phyloP scores from a whole-genome alignment of 148 eudicot genomes.

The Linanthus parryae region DNA sequence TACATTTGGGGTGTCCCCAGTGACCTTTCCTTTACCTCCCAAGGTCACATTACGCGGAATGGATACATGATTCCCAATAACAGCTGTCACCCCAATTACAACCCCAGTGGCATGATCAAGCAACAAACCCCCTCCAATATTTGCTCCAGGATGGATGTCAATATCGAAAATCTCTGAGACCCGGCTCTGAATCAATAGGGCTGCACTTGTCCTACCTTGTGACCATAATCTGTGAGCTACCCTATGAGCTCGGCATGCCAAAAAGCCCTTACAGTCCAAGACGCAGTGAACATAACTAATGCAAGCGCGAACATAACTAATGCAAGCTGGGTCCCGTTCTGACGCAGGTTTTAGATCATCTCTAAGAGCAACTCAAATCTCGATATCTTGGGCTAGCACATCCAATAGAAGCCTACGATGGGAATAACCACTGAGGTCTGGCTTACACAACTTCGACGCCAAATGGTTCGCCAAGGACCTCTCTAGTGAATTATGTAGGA shows the following conservation, averaged over 20 bases:
- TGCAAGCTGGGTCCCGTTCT: slow-evolving; percentile 46
- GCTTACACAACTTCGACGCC: slow-evolving; percentile 20
- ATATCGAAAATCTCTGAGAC: slow-evolving; percentile 38
- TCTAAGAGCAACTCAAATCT: slow-evolving; percentile 15
- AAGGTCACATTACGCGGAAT: slow-evolving; percentile 37
- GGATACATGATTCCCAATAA: slow-evolving; percentile 31
- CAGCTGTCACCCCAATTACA: slow-evolving; percentile 42
- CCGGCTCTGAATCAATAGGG: slow-evolving; percentile 25
- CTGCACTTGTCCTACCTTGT: slow-evolving; percentile 17
- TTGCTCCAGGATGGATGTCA: slow-evolving; percentile 42
- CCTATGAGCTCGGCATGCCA: slow-evolving; percentile 39
- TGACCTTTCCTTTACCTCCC: slow-evolving; percentile 38
- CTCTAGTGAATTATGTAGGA: slow-evolving; percentile 24
- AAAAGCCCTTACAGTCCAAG: slow-evolving; percentile 38
- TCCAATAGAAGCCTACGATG: slow-evolving; percentile 15
- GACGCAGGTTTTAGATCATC: slow-evolving; percentile 26
- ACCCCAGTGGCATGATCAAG: slow-evolving; percentile 46
- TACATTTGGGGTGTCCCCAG: too few species aligned
- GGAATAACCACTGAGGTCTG: slow-evolving; percentile 6
- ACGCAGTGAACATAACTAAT: slow-evolving; percentile 33
- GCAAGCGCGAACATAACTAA: too few species aligned
- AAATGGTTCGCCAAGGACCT: slow-evolving; percentile 26
- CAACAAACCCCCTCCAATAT: slow-evolving; percentile 31
- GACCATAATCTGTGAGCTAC: slow-evolving; percentile 28
- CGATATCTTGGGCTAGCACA: slow-evolving; percentile 6